Evolutionary conservation across 495 filamentous ascomycete genomes (phyloP).

Genomic region (Lasiosphaeria ovina): DNA sequence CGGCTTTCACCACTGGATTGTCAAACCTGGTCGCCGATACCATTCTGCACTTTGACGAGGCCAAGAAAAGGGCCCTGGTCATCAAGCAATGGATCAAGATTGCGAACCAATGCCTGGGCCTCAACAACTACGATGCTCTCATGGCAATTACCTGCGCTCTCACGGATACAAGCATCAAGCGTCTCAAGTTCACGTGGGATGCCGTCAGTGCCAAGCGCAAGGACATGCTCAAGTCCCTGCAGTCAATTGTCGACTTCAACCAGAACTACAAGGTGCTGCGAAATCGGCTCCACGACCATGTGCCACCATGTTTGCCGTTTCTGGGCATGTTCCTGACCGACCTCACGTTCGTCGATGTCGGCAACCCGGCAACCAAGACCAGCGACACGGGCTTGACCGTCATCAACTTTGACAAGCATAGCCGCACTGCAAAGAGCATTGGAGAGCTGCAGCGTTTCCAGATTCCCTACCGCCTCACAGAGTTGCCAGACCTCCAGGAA

Average conservation of each 20-base stretch:
- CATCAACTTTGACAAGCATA: conserved; percentile 98
- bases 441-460: conserved; percentile 96
- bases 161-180: conserved; percentile 84
- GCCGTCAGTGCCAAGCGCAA: conserved; percentile 82
- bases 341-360: conserved; percentile 83
- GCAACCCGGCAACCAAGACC: conserved; percentile 74
- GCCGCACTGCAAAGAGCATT: conserved; percentile 90
- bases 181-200: conserved; percentile 95
- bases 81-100: conserved; percentile 99
- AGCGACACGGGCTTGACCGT: conserved; percentile 59
- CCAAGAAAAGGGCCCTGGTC: conserved; percentile 82
- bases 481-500: conserved; percentile 86
- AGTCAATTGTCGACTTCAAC: conserved; percentile 78
- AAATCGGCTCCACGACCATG: conserved; percentile 78
- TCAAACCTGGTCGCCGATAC: conserved; percentile 95
- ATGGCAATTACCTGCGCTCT: conserved; percentile 96
- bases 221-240: conserved; percentile 70
- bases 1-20: conserved; percentile 83
- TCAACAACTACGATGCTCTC: conserved; percentile 94
- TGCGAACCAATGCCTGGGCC: conserved; percentile 76
- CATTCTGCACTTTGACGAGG: conserved; percentile 80
- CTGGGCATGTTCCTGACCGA: conserved; percentile 95
- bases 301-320: conserved; percentile 92
- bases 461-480: conserved; percentile 82
- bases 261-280: conserved; percentile 93